phyloP scores from a whole-genome alignment of 345 rosid species.

The Trapa bicornis region DNA sequence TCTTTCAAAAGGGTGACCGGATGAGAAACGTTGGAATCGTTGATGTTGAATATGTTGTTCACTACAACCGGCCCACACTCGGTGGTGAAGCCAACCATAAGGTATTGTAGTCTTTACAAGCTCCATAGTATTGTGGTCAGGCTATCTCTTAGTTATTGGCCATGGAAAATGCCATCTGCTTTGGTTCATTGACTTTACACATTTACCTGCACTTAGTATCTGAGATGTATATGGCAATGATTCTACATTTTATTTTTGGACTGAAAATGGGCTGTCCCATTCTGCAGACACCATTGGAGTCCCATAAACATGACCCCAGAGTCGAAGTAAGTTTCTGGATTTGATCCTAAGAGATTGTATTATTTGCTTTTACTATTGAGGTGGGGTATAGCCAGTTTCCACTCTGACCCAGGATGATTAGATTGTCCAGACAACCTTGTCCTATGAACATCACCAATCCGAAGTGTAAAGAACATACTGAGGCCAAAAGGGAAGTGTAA shows the following conservation, averaged over 20 bases:
- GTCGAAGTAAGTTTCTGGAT: slow-evolving; percentile 28
- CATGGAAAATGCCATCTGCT: neutral
- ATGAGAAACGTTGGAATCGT: slow-evolving; percentile 45
- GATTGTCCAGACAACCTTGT: neutral
- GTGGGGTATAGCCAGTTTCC: neutral
- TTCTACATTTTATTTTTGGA: neutral
- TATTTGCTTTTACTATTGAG: neutral
- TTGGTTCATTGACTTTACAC: neutral
- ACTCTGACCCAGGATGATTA: neutral
- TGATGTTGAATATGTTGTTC: slow-evolving; percentile 54
- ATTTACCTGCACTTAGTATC: neutral
- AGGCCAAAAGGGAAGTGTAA: neutral
- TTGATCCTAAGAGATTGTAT: neutral
- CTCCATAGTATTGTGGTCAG: neutral
- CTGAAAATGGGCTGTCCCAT: neutral
- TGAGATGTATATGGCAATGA: slow-evolving; percentile 1
- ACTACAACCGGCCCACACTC: slow-evolving; percentile 49
- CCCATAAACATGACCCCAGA: slow-evolving; percentile 27
- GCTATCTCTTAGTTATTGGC: too few relatives aligned
- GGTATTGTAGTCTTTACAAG: slow-evolving; percentile 15
- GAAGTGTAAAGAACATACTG: neutral
- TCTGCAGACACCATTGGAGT: slow-evolving; percentile 20
- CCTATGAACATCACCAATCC: neutral
- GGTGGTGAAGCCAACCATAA: slow-evolving; percentile 24
- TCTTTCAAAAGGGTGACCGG: slow-evolving; percentile 45